These are phyloP conservation scores for Arthroderma uncinatum DNA, from an alignment of 2,329 filamentous ascomycete genomes.

Conservation along the genomic window DNA sequence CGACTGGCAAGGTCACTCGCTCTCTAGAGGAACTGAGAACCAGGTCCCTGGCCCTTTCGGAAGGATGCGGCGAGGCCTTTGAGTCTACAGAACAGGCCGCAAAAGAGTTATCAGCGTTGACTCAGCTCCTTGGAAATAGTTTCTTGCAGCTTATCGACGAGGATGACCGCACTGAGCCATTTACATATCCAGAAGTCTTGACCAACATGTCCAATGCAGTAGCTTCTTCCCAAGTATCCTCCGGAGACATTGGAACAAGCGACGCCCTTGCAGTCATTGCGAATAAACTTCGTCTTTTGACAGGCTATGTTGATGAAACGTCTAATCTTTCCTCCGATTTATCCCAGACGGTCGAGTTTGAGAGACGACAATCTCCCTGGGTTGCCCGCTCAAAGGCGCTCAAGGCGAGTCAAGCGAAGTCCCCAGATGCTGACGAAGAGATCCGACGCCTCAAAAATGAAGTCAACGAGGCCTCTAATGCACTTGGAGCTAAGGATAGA, in stretches of 20 bases:
- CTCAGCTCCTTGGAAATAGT: conserved; percentile 55
- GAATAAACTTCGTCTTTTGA: conserved; percentile 54
- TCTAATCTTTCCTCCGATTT: conserved; percentile 59
- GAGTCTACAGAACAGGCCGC: conserved; percentile 56
- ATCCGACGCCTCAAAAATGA: conserved; percentile 69
- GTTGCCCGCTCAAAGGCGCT: conserved; percentile 68
- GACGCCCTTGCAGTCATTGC: conserved; percentile 61
- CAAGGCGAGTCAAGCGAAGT: conserved; percentile 66
- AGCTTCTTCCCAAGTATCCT: conserved; percentile 19
- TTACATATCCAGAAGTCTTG: conserved; percentile 56
- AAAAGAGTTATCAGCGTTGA: conserved; percentile 53
- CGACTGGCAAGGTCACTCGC: conserved; percentile 65
- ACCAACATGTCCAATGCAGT: conserved; percentile 41
- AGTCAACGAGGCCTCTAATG: conserved; percentile 62
- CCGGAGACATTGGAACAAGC: conserved; percentile 20
- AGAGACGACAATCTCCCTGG: conserved; percentile 68
- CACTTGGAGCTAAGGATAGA: conserved; percentile 63
- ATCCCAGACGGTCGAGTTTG: conserved; percentile 66
- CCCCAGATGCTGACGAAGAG: conserved; percentile 75
- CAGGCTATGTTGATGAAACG: conserved; percentile 56
- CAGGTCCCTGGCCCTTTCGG: conserved; percentile 60
- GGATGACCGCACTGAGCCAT: conserved; percentile 57
- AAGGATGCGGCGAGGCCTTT: conserved; percentile 57
- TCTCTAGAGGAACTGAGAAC: conserved; percentile 66
- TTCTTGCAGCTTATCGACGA: conserved; percentile 58